Conservation (phyloP, 2,329 filamentous ascomycete genomes). For the Claviceps digitariae region DNA sequence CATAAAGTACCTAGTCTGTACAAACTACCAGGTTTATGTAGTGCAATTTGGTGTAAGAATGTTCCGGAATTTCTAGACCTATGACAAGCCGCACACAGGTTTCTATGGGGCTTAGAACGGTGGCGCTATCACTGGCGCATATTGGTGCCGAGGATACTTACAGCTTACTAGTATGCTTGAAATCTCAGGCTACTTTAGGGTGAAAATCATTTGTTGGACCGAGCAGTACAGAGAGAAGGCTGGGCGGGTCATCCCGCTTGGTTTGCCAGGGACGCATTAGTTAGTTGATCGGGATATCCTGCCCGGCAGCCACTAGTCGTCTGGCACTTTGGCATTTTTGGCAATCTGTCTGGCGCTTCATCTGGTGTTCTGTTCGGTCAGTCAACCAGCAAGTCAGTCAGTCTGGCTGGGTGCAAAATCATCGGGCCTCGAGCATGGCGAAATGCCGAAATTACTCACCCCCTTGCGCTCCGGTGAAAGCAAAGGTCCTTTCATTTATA, state of each 20-base stretch:
- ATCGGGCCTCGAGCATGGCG: background rate
- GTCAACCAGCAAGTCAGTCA: no score
- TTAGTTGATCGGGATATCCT: background rate
- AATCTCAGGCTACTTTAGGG: no score
- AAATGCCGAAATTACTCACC: slow-evolving; percentile 1
- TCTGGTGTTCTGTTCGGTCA: background rate
- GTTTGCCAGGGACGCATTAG: background rate
- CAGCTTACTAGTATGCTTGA: no score
- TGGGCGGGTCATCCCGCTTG: background rate
- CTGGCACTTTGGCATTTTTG: background rate
- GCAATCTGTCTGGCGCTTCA: background rate
- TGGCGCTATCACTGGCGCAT: background rate
- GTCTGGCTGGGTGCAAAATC: no score
- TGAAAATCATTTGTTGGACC: no score
- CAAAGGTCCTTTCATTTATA: background rate
- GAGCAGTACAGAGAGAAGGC: no score
- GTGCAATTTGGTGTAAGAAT: no score
- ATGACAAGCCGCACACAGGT: background rate
- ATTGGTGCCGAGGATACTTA: background rate
- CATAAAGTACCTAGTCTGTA: no score
- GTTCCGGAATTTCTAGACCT: no score
- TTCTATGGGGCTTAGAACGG: background rate
- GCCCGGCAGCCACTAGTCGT: background rate
- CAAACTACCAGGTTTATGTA: no score
- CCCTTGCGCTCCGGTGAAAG: background rate